These are phyloP conservation scores for Colletotrichum godetiae DNA, from an alignment of 2,329 filamentous ascomycete species.

Conservation along the genomic window DNA sequence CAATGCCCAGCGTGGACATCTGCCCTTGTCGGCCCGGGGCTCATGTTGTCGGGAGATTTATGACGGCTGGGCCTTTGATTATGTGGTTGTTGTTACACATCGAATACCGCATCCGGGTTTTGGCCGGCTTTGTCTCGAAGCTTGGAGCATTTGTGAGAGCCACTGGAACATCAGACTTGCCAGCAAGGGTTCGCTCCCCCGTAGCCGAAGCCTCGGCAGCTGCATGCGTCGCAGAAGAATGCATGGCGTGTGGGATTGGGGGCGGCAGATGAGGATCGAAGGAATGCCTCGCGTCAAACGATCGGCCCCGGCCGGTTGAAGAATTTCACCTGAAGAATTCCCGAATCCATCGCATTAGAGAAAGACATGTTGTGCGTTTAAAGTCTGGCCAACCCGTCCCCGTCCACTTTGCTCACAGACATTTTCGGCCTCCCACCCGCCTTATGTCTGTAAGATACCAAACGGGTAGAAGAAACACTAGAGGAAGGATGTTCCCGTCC, in stretches of 20 bases:
- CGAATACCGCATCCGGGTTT: conserved; percentile 12
- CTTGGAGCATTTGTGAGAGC: not conserved
- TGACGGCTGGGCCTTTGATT: not conserved
- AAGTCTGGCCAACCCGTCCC: not conserved
- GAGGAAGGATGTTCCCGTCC: conserved; percentile 19
- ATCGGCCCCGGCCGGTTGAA: not conserved
- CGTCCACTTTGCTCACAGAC: not conserved
- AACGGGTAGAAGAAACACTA: not conserved
- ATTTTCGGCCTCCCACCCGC: not conserved
- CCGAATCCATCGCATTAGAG: not conserved
- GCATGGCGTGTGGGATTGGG: not conserved
- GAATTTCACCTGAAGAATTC: not conserved
- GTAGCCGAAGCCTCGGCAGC: conserved; percentile 12
- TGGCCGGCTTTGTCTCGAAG: not conserved
- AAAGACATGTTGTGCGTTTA: not conserved
- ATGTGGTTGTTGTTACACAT: conserved; percentile 1
- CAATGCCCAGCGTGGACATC: not conserved
- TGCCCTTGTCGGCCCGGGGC: not conserved
- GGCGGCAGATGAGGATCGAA: not conserved
- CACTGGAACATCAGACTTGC: not conserved
- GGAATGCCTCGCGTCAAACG: not conserved
- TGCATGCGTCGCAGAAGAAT: not conserved
- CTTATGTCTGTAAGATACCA: not conserved
- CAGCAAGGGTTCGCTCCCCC: not conserved
- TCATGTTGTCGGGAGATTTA: not conserved